phyloP scores from a whole-genome alignment of 495 filamentous ascomycete genomes.

The Aspergillus leporis region DNA sequence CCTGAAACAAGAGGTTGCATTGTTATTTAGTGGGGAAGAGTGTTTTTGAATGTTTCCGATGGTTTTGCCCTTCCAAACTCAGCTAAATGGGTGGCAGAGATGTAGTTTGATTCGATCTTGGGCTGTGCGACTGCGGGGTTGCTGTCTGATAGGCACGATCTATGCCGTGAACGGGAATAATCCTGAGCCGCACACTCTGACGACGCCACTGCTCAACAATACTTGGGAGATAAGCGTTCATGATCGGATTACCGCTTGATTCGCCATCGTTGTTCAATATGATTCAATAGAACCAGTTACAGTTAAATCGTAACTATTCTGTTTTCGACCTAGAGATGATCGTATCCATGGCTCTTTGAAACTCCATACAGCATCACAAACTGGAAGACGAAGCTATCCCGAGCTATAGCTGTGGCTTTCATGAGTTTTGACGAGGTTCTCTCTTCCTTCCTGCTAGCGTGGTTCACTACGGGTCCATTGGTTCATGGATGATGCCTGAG shows the following conservation, averaged over 20 bases:
- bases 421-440: background rate
- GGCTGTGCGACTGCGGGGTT: slow-evolving; percentile 7
- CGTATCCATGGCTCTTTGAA: background rate
- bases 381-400: background rate
- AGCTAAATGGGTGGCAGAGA: slow-evolving; percentile 8
- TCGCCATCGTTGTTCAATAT: background rate
- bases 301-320: background rate
- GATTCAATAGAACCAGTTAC: background rate
- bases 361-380: background rate
- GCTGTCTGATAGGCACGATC: slow-evolving; percentile 13
- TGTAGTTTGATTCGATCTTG: slow-evolving; percentile 16
- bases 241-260: background rate
- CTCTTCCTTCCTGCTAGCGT: background rate
- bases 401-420: background rate
- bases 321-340: background rate
- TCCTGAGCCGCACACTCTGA: slow-evolving; percentile 7
- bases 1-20: background rate
- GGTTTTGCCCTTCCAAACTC: slow-evolving; percentile 11
- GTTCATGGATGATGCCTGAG: background rate
- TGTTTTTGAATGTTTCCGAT: slow-evolving; percentile 6
- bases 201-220: slow-evolving; percentile 2
- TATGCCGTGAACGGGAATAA: slow-evolving; percentile 2
- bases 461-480: background rate
- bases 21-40: background rate
- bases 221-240: background rate